Conservation (phyloP, 352 stramenopile species). For the Phytophthora ramorum region DNA sequence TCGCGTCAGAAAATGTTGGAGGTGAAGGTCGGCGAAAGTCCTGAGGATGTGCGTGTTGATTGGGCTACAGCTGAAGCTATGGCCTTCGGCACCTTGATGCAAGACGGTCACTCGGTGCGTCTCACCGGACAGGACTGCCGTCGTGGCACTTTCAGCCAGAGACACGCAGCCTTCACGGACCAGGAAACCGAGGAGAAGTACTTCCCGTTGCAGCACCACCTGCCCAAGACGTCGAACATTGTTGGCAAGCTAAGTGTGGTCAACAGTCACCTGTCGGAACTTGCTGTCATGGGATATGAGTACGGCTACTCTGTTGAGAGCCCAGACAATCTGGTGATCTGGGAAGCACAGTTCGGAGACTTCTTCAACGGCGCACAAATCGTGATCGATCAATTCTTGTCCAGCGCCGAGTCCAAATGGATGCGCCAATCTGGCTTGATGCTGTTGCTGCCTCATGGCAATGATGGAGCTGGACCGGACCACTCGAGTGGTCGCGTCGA, state of each 20-base stretch:
- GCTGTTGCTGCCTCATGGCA: constrained; percentile 88
- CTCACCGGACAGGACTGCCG: constrained; percentile 90
- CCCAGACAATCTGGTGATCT: constrained; percentile 83
- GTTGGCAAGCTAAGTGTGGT: constrained; percentile 65
- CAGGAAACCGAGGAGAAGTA: constrained; percentile 79
- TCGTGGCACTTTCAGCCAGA: constrained; percentile 90
- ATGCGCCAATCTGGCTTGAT: constrained; percentile 88
- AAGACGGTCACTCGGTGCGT: constrained; percentile 84
- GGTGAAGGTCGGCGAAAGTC: constrained; percentile 31
- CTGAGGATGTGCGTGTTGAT: constrained; percentile 70
- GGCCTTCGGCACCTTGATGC: constrained; percentile 87
- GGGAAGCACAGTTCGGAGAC: constrained; percentile 93
- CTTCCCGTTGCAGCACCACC: constrained; percentile 75
- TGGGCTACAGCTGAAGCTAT: constrained; percentile 91
- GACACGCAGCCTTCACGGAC: constrained; percentile 88
- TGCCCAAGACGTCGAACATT: constrained; percentile 41
- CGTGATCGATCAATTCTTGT: constrained; percentile 91
- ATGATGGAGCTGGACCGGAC: constrained; percentile 88
- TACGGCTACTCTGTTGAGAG: constrained; percentile 92
- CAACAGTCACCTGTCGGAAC: constrained; percentile 88
- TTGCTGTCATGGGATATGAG: constrained; percentile 91
- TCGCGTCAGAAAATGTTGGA: constrained; percentile 77
- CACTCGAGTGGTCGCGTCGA: constrained; percentile 87
- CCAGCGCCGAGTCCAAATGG: constrained; percentile 90
- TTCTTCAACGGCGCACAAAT: constrained; percentile 92